phyloP scores from a whole-genome alignment of 495 filamentous ascomycete genomes.

The Venustampulla echinocandica region DNA sequence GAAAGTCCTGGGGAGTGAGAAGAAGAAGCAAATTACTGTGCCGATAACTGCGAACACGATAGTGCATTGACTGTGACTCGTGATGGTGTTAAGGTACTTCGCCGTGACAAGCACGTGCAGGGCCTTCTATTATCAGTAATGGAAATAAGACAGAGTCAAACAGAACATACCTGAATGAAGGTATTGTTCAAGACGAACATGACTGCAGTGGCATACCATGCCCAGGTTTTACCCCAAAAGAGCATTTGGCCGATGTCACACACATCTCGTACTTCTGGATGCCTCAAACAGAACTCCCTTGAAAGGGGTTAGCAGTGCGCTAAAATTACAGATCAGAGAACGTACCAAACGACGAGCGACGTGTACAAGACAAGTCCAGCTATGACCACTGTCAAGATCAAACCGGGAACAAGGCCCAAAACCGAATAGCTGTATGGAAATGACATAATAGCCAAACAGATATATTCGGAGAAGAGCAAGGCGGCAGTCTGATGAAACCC shows the following conservation, averaged over 20 bases:
- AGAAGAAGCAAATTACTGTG: conserved; percentile 60
- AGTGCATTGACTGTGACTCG: conserved; percentile 54
- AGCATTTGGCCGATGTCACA: conserved; percentile 87
- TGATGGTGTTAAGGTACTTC: conserved; percentile 81
- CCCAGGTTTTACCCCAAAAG: conserved; percentile 69
- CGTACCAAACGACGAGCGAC: conserved; percentile 63
- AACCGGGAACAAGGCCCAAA: conserved; percentile 74
- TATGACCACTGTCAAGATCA: conserved; percentile 72
- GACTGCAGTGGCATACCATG: conserved; percentile 73
- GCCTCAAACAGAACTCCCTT: conserved; percentile 73
- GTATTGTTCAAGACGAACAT: conserved; percentile 93
- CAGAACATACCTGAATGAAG: conserved; percentile 55
- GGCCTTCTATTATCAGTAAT: conserved; percentile 33
- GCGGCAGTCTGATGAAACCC: conserved; percentile 58
- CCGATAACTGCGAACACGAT: conserved; percentile 64
- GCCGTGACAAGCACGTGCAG: conserved; percentile 73
- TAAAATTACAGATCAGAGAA: background rate
- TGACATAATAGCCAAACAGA: conserved; percentile 89
- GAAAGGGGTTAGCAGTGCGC: conserved; percentile 20
- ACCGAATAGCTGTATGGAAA: conserved; percentile 86
- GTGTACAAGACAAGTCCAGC: conserved; percentile 74
- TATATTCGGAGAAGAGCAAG: conserved; percentile 84
- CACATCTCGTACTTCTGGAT: conserved; percentile 81
- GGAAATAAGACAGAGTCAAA: conserved; percentile 4
- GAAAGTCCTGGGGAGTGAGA: conserved; percentile 77